These are phyloP conservation scores for Suhomyces xylopsoci DNA, from an alignment of 805 yeast species.

Conservation along the genomic window DNA sequence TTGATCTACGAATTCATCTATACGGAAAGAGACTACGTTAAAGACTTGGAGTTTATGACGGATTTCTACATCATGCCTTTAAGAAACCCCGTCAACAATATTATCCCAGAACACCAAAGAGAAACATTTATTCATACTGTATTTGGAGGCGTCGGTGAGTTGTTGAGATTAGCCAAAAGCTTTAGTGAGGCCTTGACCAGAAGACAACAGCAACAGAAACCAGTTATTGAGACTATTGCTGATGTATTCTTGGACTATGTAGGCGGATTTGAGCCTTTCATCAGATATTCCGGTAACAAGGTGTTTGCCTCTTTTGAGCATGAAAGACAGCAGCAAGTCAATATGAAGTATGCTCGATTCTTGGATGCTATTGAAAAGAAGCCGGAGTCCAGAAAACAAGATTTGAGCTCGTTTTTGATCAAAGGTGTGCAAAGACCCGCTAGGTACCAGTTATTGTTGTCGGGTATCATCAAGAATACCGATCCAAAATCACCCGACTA, in stretches of 20 bases:
- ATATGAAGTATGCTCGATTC: slow-evolving; percentile 88
- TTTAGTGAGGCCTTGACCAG: slow-evolving; percentile 87
- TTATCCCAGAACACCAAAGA: slow-evolving; percentile 83
- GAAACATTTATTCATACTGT: slow-evolving; percentile 91
- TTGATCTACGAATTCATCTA: slow-evolving; percentile 89
- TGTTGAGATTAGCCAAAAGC: slow-evolving; percentile 75
- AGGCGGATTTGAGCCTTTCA: slow-evolving; percentile 87
- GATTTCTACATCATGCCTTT: slow-evolving; percentile 94
- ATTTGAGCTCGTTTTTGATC: slow-evolving; percentile 87
- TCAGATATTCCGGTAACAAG: slow-evolving; percentile 90
- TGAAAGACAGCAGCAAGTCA: slow-evolving; percentile 88
- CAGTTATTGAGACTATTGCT: slow-evolving; percentile 81
- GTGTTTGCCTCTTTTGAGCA: slow-evolving; percentile 93
- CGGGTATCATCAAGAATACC: slow-evolving; percentile 80
- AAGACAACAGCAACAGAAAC: slow-evolving; percentile 76
- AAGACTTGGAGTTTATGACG: slow-evolving; percentile 86
- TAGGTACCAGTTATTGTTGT: slow-evolving; percentile 80
- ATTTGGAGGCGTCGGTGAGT: slow-evolving; percentile 84
- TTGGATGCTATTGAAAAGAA: slow-evolving; percentile 85
- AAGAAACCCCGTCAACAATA: slow-evolving; percentile 66
- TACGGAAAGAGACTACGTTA: slow-evolving; percentile 93
- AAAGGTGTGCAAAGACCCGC: slow-evolving; percentile 97
- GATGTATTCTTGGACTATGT: slow-evolving; percentile 83
- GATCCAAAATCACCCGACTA: slow-evolving; percentile 72
- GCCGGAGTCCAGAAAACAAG: slow-evolving; percentile 84